Evolutionary conservation across 345 rosid species (phyloP).

Genomic region (Durio zibethinus): DNA sequence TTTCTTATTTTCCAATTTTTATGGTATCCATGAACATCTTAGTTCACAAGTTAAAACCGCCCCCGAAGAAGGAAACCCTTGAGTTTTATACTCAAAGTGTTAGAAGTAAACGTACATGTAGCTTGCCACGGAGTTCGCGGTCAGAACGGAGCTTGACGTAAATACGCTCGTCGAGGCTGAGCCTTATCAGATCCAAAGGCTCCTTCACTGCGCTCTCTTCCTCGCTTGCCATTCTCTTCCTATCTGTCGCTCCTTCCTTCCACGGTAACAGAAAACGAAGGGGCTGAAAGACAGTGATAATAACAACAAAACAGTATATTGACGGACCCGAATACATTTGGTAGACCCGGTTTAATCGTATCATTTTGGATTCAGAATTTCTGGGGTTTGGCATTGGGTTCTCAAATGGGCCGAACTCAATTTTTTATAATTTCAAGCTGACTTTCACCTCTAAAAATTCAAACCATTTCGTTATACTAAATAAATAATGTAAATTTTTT

Average conservation of each 20-base stretch:
- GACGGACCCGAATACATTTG: not conserved
- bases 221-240: conserved; percentile 67
- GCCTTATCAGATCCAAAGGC: conserved; percentile 95
- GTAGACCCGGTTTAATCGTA: not conserved
- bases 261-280: too few relatives aligned
- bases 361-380: not conserved
- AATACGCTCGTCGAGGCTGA: conserved; percentile 98
- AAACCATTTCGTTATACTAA: too few relatives aligned
- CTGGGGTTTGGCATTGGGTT: too few relatives aligned
- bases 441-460: too few relatives aligned
- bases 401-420: not conserved
- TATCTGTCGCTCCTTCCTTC: not conserved
- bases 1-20: too few relatives aligned
- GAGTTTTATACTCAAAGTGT: not conserved
- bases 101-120: conserved; percentile 52
- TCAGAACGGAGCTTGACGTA: conserved; percentile 99
- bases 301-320: too few relatives aligned
- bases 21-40: too few relatives aligned
- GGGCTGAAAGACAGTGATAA: too few relatives aligned
- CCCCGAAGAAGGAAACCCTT: not conserved
- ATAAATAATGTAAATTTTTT: too few relatives aligned
- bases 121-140: conserved; percentile 99
- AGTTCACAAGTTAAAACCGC: too few relatives aligned
- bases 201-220: conserved; percentile 98
- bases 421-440: too few relatives aligned